Conservation (phyloP, 1,139 yeast genomes). For the Debaryomycetaceae sp. region DNA sequence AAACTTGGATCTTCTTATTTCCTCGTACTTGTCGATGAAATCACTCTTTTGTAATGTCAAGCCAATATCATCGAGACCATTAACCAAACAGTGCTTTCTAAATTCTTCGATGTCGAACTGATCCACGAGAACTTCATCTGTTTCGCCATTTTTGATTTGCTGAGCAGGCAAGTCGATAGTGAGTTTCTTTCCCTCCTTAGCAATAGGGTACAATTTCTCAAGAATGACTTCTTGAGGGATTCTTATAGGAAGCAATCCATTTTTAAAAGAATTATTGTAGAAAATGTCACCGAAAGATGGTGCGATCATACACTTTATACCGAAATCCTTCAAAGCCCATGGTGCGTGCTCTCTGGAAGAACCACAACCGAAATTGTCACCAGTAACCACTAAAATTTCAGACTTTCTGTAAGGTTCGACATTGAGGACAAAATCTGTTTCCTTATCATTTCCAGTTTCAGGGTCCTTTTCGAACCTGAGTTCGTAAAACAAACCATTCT, state of each 20-base stretch:
- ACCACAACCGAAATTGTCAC: conserved; percentile 98
- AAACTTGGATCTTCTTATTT: conserved; percentile 67
- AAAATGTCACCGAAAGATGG: conserved; percentile 98
- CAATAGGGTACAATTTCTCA: conserved; percentile 73
- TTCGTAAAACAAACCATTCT: conserved; percentile 86
- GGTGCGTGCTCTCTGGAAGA: conserved; percentile 99
- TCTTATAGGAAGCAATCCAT: conserved; percentile 90
- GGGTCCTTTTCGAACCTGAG: conserved; percentile 70
- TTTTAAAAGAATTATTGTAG: conserved; percentile 94
- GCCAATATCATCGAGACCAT: conserved; percentile 96
- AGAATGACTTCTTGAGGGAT: conserved; percentile 70
- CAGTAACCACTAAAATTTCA: conserved; percentile 83
- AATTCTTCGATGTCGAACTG: conserved; percentile 84
- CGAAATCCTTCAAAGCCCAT: conserved; percentile 97
- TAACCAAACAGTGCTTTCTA: conserved; percentile 90
- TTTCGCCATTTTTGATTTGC: conserved; percentile 62
- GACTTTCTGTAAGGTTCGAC: conserved; percentile 78
- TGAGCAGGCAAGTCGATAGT: conserved; percentile 86
- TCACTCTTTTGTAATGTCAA: conserved; percentile 88
- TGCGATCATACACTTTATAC: conserved; percentile 92
- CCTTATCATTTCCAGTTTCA: conserved; percentile 66
- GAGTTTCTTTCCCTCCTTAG: conserved; percentile 65
- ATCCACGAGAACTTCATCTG: conserved; percentile 71
- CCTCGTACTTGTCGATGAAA: conserved; percentile 70
- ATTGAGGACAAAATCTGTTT: conserved; percentile 86